Conservation (phyloP, 768 basidiomycete species). For the Rhizopogon rudus region DNA sequence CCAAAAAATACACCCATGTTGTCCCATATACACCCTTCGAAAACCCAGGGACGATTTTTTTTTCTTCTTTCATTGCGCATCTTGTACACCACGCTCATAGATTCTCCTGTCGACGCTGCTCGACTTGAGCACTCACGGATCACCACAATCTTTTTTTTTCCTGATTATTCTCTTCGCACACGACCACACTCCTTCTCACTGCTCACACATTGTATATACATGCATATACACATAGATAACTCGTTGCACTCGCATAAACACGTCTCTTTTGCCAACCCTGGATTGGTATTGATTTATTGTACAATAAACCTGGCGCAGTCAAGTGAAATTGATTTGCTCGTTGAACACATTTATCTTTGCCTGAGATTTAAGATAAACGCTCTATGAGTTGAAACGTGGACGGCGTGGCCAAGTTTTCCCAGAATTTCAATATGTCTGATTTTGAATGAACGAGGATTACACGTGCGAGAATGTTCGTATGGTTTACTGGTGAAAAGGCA, state of each 20-base stretch:
- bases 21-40: conserved; percentile 2
- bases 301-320: conserved; percentile 20
- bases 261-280: conserved; percentile 8
- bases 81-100: conserved; percentile 3
- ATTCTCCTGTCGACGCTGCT: conserved; percentile 10
- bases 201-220: conserved; percentile 32
- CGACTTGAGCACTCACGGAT: conserved; percentile 14
- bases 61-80: background rate
- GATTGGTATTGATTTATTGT: conserved; percentile 32
- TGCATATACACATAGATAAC: conserved; percentile 32
- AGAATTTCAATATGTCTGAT: background rate
- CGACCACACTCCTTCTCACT: conserved; percentile 20
- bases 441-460: background rate
- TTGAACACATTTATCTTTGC: background rate
- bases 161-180: conserved; percentile 7
- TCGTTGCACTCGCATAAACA: conserved; percentile 21
- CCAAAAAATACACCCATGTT: background rate
- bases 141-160: conserved; percentile 15
- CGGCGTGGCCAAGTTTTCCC: background rate
- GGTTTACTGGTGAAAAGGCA: background rate
- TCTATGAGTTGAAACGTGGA: background rate
- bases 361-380: background rate
- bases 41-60: conserved; percentile 17
- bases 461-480: background rate
- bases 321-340: conserved; percentile 22